Percentiles rank a stretch among this genome's conserved stretches.
Conservation (phyloP, 2,329 filamentous ascomycete genomes). For the Hymenoscyphus fraxineus region DNA sequence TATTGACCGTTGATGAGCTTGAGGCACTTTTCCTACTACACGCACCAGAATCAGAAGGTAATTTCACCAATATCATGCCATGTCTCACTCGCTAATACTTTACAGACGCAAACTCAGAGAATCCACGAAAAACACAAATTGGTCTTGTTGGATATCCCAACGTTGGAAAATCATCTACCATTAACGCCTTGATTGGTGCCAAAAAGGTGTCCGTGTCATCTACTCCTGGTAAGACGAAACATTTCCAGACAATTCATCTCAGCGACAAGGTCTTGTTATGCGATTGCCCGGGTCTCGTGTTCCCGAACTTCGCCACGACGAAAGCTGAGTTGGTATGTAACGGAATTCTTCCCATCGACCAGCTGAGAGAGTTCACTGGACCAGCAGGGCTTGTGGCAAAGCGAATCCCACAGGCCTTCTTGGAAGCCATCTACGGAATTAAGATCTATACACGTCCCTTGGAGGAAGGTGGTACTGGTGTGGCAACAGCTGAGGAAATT, state of each 20-base stretch:
- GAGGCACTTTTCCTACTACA: constrained; percentile 83
- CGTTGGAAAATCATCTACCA: constrained; percentile 97
- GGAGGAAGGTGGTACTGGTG: constrained; percentile 90
- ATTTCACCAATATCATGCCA: background rate
- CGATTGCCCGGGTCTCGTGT: constrained; percentile 97
- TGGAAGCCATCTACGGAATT: constrained; percentile 93
- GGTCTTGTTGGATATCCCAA: constrained; percentile 97
- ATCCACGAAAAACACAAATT: constrained; percentile 71
- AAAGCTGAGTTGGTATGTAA: constrained; percentile 96
- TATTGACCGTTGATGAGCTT: constrained; percentile 88
- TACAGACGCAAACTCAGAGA: constrained; percentile 43
- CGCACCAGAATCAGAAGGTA: constrained; percentile 56
- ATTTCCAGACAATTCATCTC: constrained; percentile 97
- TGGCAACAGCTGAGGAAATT: constrained; percentile 79
- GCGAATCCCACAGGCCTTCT: constrained; percentile 79
- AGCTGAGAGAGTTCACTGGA: constrained; percentile 87
- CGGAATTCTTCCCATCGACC: constrained; percentile 92
- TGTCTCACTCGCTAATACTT: background rate
- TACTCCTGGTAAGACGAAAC: constrained; percentile 97
- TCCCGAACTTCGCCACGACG: constrained; percentile 94
- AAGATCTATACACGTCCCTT: constrained; percentile 74
- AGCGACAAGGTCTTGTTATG: constrained; percentile 86
- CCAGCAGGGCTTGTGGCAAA: constrained; percentile 78
- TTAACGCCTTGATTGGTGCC: constrained; percentile 96
- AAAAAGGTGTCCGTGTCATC: constrained; percentile 98